Evolutionary conservation across 192 early-diverging fungal genomes (phyloP).

Genomic region (Funneliformis geosporum): DNA sequence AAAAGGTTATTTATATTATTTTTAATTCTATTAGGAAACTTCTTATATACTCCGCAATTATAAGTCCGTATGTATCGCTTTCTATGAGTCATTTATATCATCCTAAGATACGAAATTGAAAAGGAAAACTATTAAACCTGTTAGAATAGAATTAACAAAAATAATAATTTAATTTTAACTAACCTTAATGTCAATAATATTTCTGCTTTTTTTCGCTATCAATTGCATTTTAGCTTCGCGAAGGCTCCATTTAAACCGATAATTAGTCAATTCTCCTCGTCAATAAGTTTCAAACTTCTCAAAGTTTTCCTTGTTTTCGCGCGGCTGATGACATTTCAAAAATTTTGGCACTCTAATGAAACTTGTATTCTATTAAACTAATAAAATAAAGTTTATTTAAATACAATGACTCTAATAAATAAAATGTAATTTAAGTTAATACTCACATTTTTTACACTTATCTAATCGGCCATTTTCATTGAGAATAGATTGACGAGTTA

Average conservation of each 20-base stretch:
- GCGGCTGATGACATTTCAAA: slow-evolving; percentile 59
- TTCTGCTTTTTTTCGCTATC: slow-evolving; percentile 28
- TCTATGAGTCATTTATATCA: slow-evolving; percentile 31
- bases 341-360: slow-evolving; percentile 31
- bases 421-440: background rate
- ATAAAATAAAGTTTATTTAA: background rate
- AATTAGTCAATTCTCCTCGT: slow-evolving; percentile 30
- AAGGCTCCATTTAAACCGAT: slow-evolving; percentile 35
- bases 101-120: slow-evolving; percentile 5
- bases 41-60: slow-evolving; percentile 8
- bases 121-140: too few relatives aligned
- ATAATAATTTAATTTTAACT: too few relatives aligned
- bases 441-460: background rate
- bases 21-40: background rate
- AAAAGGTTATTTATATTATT: background rate
- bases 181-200: too few relatives aligned
- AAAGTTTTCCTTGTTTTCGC: slow-evolving; percentile 57
- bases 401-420: background rate
- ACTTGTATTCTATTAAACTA: slow-evolving; percentile 34
- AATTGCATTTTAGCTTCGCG: slow-evolving; percentile 21
- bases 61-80: slow-evolving; percentile 33
- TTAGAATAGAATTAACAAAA: too few relatives aligned
- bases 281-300: slow-evolving; percentile 35
- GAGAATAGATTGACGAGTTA: slow-evolving; percentile 11
- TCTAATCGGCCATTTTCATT: background rate